Conservation (phyloP, 352 stramenopile genomes). For the Phytophthora brassicae region DNA sequence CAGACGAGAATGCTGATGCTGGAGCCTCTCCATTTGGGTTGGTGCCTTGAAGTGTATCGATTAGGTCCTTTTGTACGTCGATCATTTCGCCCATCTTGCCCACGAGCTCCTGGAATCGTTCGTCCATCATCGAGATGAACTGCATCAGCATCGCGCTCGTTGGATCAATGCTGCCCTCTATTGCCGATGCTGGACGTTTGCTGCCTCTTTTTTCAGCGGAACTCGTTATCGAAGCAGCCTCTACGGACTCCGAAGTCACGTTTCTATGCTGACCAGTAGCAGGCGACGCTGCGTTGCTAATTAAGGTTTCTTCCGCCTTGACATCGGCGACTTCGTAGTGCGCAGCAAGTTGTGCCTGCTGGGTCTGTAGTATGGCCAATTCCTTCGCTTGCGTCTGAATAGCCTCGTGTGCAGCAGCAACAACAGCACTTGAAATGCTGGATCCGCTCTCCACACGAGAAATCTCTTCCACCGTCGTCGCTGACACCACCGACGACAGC, state of each 20-base stretch:
- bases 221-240: background rate
- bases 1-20: slow-evolving; percentile 34
- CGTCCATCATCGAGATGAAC: slow-evolving; percentile 68
- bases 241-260: background rate
- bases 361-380: background rate
- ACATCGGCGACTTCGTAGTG: background rate
- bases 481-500: too few relatives aligned
- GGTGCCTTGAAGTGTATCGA: slow-evolving; percentile 55
- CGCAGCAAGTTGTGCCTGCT: slow-evolving; percentile 8
- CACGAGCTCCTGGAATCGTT: slow-evolving; percentile 72
- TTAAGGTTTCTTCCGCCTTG: slow-evolving; percentile 5
- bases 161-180: slow-evolving; percentile 35
- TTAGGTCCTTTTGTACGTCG: slow-evolving; percentile 68
- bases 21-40: slow-evolving; percentile 38
- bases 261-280: background rate
- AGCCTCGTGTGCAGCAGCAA: slow-evolving; percentile 1
- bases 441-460: slow-evolving; percentile 1
- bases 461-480: slow-evolving; percentile 4
- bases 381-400: slow-evolving; percentile 20
- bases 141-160: slow-evolving; percentile 48
- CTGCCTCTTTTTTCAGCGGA: slow-evolving; percentile 14
- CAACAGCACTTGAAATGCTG: background rate
- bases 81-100: slow-evolving; percentile 78
- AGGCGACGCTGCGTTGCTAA: background rate
- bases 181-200: slow-evolving; percentile 32